Conservation (phyloP, 371 early-diverging fungal genomes). For the Rhizoclosmatium hyalinum region DNA sequence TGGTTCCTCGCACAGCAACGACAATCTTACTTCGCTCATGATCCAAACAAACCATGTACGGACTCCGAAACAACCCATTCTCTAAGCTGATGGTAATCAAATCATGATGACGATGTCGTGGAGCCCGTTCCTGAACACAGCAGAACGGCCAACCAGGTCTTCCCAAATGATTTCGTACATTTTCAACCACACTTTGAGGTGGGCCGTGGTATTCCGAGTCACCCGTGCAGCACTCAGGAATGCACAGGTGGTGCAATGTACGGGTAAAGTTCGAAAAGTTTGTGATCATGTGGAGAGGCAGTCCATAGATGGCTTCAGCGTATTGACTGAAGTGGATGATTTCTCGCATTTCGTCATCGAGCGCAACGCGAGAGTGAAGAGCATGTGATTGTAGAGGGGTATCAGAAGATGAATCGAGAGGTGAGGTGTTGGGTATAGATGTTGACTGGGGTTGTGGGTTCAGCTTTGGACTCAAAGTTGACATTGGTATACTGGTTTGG, state of each 20-base stretch:
- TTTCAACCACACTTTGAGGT: constrained; percentile 31
- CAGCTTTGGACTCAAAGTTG: neutral
- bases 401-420: neutral
- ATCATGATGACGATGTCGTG: constrained; percentile 38
- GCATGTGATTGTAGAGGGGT: neutral
- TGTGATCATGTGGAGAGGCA: constrained; percentile 48
- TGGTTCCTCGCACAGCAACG: constrained; percentile 47
- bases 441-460: neutral
- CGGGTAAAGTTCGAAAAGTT: constrained; percentile 35
- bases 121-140: constrained; percentile 31
- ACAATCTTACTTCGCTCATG: constrained; percentile 42
- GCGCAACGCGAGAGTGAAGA: neutral
- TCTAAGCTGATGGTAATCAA: constrained; percentile 36
- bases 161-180: constrained; percentile 40
- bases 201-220: constrained; percentile 22
- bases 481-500: constrained; percentile 11
- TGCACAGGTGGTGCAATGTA: constrained; percentile 40
- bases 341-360: constrained; percentile 30
- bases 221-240: constrained; percentile 28
- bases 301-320: constrained; percentile 50
- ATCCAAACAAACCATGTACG: constrained; percentile 45
- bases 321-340: constrained; percentile 42
- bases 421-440: neutral
- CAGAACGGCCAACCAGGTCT: constrained; percentile 38
- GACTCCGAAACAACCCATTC: constrained; percentile 45